These are phyloP conservation scores for Suillus fuscotomentosus DNA, from an alignment of 768 basidiomycete species.

Conservation along the genomic window DNA sequence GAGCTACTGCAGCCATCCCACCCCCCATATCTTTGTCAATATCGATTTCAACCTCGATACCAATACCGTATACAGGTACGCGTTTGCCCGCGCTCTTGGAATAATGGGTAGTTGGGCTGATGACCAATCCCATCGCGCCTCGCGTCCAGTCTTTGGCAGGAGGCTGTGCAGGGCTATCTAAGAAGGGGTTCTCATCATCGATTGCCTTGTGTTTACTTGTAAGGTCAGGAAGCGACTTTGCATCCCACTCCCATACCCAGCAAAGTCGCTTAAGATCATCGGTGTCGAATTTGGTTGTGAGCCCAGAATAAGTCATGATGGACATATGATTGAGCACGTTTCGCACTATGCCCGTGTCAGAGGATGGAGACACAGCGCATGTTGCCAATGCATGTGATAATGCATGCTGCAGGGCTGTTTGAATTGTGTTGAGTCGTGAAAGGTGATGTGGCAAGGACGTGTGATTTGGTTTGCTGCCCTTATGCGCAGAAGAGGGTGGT, in stretches of 20 bases:
- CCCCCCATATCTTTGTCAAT: slow-evolving; percentile 76
- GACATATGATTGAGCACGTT: slow-evolving; percentile 81
- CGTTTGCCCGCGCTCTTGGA: slow-evolving; percentile 65
- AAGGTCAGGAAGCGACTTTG: slow-evolving; percentile 35
- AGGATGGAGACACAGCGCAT: slow-evolving; percentile 71
- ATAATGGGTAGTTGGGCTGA: slow-evolving; percentile 72
- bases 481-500: slow-evolving; percentile 52
- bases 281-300: slow-evolving; percentile 60
- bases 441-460: slow-evolving; percentile 54
- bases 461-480: slow-evolving; percentile 21
- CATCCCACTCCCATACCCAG: slow-evolving; percentile 92
- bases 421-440: slow-evolving; percentile 57
- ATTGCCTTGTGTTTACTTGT: slow-evolving; percentile 17
- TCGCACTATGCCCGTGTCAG: slow-evolving; percentile 72
- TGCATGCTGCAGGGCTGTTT: slow-evolving; percentile 76
- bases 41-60: slow-evolving; percentile 85
- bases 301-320: slow-evolving; percentile 63
- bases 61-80: slow-evolving; percentile 79
- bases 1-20: slow-evolving; percentile 88
- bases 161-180: slow-evolving; percentile 40
- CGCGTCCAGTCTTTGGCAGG: slow-evolving; percentile 70
- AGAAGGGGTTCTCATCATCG: slow-evolving; percentile 74
- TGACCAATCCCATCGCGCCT: slow-evolving; percentile 75
- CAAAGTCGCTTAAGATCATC: slow-evolving; percentile 75
- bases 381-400: slow-evolving; percentile 84